Evolutionary conservation across 2,329 filamentous ascomycete species (phyloP), one percentile per base, ranked within the genome.

Genomic region (Rhynchosporium secalis): DNA sequence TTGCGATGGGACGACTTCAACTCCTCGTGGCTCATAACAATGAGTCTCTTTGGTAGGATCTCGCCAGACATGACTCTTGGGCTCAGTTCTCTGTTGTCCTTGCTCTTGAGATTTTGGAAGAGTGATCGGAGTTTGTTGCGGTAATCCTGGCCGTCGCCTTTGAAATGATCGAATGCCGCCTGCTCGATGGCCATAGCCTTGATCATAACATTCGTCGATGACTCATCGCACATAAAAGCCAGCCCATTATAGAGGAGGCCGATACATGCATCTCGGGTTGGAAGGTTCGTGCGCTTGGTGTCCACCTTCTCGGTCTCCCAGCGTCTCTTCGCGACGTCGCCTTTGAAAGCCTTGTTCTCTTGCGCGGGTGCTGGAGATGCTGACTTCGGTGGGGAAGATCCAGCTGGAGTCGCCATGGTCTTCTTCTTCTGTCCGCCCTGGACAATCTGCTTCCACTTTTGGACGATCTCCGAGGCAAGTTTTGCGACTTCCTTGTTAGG

Each of bases 201-300:
- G 66, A 87, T 84, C 63, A 97, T 80, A 48, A 98, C 85, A 26
- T 85, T 81, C 59, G 87, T 86, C 31, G 91, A 75, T 33, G 90
- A 85, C 75, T 90, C 89, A 62, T 86, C 84, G 52, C 89, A 92
- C 66, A 84, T 83, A 74, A 80, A 88, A 6, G 85, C 84, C 20
- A 99, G 82, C 15, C 93, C 95, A 72, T 99, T 95, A 80, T 98
- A 99, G 76, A 99, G 85, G 48, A 99, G 83, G 56, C 92, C 92
- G 66, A 97, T 87, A 75, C 91, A 96, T 73, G 86, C 89, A 78
- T 98, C 91, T 63, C 95, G 89, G 26, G 84, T 83, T 62, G 82
- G 78, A 63, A 89, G 87, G 54, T 86, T 86, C 15, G 92, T 97
- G 58, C 92, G 85, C 68, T 88, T 85, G 70, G 85, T 84, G 71